Conservation (phyloP, 495 filamentous ascomycete species). For the Trichoderma reesei region DNA sequence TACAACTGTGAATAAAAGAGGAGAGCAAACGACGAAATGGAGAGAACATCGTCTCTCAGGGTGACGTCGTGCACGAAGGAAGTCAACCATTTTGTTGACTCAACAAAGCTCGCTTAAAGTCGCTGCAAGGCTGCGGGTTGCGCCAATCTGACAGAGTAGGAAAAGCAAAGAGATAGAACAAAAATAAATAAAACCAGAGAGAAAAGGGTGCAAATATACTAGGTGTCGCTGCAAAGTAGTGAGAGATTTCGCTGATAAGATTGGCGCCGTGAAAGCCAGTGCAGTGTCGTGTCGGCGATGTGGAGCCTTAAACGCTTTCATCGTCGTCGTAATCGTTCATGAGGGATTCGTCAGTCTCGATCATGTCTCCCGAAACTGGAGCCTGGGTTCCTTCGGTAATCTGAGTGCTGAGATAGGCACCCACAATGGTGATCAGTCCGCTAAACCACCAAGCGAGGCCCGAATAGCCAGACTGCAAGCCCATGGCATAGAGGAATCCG, state of each 20-base stretch:
- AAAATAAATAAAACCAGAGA: too few relatives aligned
- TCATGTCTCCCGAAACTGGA: not conserved
- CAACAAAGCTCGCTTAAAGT: not conserved
- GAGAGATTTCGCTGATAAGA: not conserved
- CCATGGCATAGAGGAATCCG: constrained; percentile 71
- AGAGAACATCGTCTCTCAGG: not conserved
- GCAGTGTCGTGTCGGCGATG: not conserved
- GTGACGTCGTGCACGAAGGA: not conserved
- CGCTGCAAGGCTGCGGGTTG: not conserved
- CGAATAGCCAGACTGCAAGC: constrained; percentile 67
- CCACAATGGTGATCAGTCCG: constrained; percentile 62
- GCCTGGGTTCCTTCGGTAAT: constrained; percentile 27
- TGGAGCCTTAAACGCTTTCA: constrained; percentile 3
- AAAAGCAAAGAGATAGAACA: too few relatives aligned
- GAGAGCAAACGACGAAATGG: not conserved
- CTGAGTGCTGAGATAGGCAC: constrained; percentile 46
- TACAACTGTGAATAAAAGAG: not conserved
- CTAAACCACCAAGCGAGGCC: constrained; percentile 90
- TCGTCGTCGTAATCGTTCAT: constrained; percentile 9
- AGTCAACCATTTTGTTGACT: not conserved
- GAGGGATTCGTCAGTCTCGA: not conserved
- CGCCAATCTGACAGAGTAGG: not conserved
- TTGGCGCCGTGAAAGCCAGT: not conserved
- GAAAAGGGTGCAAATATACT: not conserved
- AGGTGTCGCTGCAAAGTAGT: not conserved